These are phyloP conservation scores for Hydnomerulius pinastri DNA, from an alignment of 768 basidiomycete genomes.

Conservation along the genomic window DNA sequence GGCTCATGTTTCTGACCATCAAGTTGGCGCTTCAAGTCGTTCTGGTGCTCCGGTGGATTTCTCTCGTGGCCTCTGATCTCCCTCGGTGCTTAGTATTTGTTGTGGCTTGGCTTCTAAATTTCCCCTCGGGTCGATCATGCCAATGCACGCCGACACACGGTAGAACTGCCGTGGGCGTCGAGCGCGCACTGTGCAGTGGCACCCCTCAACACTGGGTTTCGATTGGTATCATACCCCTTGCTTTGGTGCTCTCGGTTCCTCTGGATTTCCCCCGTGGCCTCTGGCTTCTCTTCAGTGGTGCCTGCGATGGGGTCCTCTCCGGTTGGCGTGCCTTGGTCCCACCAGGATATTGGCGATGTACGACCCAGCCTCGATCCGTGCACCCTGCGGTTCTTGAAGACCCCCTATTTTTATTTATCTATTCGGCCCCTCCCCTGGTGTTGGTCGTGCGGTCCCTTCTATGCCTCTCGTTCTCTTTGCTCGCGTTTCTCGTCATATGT, in stretches of 20 bases:
- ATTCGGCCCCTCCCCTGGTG: background rate
- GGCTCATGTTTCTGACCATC: background rate
- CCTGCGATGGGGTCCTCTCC: background rate
- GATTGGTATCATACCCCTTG: background rate
- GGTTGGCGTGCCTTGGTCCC: background rate
- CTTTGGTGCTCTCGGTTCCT: background rate
- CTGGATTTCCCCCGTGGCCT: background rate
- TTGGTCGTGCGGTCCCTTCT: background rate
- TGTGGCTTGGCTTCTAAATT: too few species aligned
- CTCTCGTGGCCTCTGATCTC: too few species aligned
- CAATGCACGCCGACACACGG: constrained; percentile 9
- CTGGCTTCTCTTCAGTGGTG: background rate
- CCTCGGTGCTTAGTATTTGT: too few species aligned
- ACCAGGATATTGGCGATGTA: background rate
- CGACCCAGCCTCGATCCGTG: background rate
- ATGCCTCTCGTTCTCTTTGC: background rate
- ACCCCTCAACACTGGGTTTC: too few species aligned
- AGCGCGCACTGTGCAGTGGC: constrained; percentile 6
- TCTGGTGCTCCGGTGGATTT: too few species aligned
- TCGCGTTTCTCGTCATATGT: background rate
- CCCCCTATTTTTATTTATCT: background rate
- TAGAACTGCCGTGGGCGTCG: constrained; percentile 1
- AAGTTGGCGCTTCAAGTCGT: too few species aligned
- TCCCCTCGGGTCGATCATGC: too few species aligned
- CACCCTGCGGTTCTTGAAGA: background rate